A percentile compares a stretch with the other conserved stretches of the same genome.
These are phyloP conservation scores for Schizopora paradoxa DNA, from an alignment of 1,284 basidiomycete species.

Conservation along the genomic window DNA sequence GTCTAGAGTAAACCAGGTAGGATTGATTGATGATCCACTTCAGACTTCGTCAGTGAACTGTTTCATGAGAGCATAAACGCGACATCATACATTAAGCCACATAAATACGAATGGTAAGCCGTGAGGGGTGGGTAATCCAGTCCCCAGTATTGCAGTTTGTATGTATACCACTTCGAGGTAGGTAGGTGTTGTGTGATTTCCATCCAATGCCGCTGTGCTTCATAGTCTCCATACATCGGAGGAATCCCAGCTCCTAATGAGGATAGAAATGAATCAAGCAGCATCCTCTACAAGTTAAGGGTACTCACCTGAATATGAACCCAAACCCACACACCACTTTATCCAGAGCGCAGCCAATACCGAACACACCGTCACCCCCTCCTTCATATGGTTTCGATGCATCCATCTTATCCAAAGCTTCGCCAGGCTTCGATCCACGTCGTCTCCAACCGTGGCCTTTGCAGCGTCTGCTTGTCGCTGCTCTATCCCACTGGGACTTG, in stretches of 20 bases:
- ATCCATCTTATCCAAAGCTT: constrained; percentile 70
- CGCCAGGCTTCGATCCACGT: constrained; percentile 44
- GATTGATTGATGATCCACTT: constrained; percentile 65
- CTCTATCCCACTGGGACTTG: no score
- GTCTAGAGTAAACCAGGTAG: constrained; percentile 71
- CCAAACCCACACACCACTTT: constrained; percentile 67
- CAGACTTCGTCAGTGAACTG: constrained; percentile 15
- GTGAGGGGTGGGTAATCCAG: constrained; percentile 91
- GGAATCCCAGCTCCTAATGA: constrained; percentile 66
- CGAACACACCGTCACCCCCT: constrained; percentile 49
- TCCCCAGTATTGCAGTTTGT: constrained; percentile 88
- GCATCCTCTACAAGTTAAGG: neutral
- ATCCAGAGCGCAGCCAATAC: constrained; percentile 50
- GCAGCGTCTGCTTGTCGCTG: constrained; percentile 14
- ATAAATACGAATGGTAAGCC: constrained; percentile 80
- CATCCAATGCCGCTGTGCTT: constrained; percentile 95
- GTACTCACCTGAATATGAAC: constrained; percentile 77
- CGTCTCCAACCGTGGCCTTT: constrained; percentile 23
- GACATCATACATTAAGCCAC: constrained; percentile 68
- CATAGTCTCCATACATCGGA: constrained; percentile 88
- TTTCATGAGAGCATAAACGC: constrained; percentile 26
- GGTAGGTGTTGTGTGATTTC: constrained; percentile 80
- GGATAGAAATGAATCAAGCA: constrained; percentile 1
- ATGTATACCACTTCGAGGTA: constrained; percentile 74
- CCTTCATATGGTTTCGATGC: constrained; percentile 59